Base-by-base conservation (phyloP, 768 basidiomycete genomes). In the Boletus vinaceobasis region DNA sequence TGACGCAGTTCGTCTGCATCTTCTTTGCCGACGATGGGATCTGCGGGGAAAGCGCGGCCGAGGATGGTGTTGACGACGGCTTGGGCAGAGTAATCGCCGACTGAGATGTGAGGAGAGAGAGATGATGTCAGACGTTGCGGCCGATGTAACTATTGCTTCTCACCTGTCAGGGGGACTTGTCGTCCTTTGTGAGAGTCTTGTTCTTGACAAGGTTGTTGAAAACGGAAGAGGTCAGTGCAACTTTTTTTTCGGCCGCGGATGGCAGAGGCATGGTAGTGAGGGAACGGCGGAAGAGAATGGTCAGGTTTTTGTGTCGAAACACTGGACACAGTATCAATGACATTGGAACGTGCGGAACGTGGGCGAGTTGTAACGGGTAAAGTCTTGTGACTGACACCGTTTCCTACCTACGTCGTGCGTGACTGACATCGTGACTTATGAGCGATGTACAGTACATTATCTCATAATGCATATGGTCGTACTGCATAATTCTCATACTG, bases 11-110 rank as follows among this genome's bases (percentile, higher is more conserved):
- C 90, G 0, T 82, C 76, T 0, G 96, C 87, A 68, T 97, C 93
- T 71, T 99, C 96, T 71, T 99, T 96, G 32, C 95, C 97, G 37
- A 98, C 87, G 65, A 98, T 91, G 9, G 82, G 82, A 71, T 98
- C 94, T 1, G 77, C 62, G 0, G 95, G 96, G 72, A 97, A 98
- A 0, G 86, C 84, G 13, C 75, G 74, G 15, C 72, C 68, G 35
- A 99, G 81, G 65, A 98, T 87, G 8, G 86, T 78, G 56, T 88
- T 88, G 63, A 99, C 86, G 39, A 98, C 83, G 0, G 95, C 92
- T 67, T 99, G 97, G 0, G 95, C 91, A 4, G 95, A 82, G 70
- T 87, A 94, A 72, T 98, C 97, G 37, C 89, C 97, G 21, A 97
- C 94, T 95, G 62, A 37, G 36, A 37, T 8, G 36, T 17, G 15